Conservation (phyloP, 331 rosid species). For the Erythrophleum ivorense region DNA sequence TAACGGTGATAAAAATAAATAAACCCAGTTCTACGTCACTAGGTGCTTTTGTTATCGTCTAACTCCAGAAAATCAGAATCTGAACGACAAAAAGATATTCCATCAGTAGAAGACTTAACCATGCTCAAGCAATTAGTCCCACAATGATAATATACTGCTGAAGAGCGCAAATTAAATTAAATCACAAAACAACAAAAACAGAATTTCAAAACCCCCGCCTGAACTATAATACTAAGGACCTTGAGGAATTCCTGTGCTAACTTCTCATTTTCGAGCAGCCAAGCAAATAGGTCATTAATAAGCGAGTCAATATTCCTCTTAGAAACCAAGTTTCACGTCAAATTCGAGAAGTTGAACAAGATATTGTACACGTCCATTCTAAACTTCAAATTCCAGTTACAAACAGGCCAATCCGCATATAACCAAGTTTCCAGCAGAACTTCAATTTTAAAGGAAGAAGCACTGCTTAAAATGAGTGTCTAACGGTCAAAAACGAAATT, state of each 20-base stretch:
- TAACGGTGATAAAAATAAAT: conserved; percentile 38
- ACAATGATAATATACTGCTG: conserved; percentile 13
- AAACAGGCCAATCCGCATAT: conserved; percentile 15
- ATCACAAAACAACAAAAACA: conserved; percentile 23
- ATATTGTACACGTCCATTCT: conserved; percentile 26
- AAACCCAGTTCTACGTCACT: conserved; percentile 33
- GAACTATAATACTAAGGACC: not conserved
- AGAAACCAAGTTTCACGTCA: conserved; percentile 27
- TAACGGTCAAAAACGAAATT: conserved; percentile 47
- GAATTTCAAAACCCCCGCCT: not conserved
- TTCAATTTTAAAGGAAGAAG: conserved; percentile 27
- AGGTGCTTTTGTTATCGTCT: conserved; percentile 45
- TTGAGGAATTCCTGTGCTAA: conserved; percentile 31
- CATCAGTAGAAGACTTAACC: conserved; percentile 37
- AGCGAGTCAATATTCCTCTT: conserved; percentile 24
- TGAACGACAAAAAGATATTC: conserved; percentile 42
- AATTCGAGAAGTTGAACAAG: conserved; percentile 31
- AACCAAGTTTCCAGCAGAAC: conserved; percentile 25
- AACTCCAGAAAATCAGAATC: conserved; percentile 40
- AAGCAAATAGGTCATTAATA: conserved; percentile 4
- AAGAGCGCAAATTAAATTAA: conserved; percentile 26
- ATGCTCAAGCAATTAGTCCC: conserved; percentile 19
- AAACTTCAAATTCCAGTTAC: conserved; percentile 43
- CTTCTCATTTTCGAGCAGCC: not conserved
- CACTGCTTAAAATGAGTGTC: conserved; percentile 40